Evolutionary conservation across 768 basidiomycete species (phyloP).

Genomic region (Floccularia luteovirens): DNA sequence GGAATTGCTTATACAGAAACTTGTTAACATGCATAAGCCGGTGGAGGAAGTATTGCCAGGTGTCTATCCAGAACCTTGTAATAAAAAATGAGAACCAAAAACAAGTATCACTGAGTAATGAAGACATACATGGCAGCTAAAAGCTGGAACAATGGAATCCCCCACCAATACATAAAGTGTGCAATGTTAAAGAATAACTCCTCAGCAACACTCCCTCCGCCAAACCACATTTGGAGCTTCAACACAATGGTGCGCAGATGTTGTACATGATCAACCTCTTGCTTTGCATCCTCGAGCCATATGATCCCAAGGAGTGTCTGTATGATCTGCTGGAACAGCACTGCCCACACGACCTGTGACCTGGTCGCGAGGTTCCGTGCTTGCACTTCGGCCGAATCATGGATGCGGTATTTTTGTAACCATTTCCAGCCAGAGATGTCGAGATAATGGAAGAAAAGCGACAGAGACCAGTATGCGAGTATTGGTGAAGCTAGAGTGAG

Average conservation of each 20-base stretch:
- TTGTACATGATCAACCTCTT: slow-evolving; percentile 27
- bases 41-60: slow-evolving; percentile 97
- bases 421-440: slow-evolving; percentile 73
- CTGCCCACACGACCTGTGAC: slow-evolving; percentile 66
- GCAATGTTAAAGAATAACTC: slow-evolving; percentile 29
- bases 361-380: slow-evolving; percentile 70
- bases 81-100: background rate
- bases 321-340: slow-evolving; percentile 78
- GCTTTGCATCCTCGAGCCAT: slow-evolving; percentile 45
- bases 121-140: slow-evolving; percentile 63
- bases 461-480: slow-evolving; percentile 77
- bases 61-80: slow-evolving; percentile 84
- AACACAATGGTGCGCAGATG: slow-evolving; percentile 32
- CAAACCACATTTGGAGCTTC: slow-evolving; percentile 29
- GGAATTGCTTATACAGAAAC: slow-evolving; percentile 85
- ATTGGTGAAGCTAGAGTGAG: slow-evolving; percentile 72
- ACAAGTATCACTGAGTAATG: background rate
- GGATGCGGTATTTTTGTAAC: slow-evolving; percentile 81
- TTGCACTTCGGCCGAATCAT: slow-evolving; percentile 77
- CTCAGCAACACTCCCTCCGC: slow-evolving; percentile 28
- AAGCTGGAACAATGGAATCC: slow-evolving; percentile 66
- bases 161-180: slow-evolving; percentile 89
- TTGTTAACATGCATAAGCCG: slow-evolving; percentile 87
- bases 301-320: slow-evolving; percentile 73
- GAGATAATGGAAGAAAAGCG: slow-evolving; percentile 73